Percentiles rank a stretch among this genome's conserved stretches.
phyloP scores from a whole-genome alignment of 1,284 basidiomycete genomes.

The Mycena sp. region DNA sequence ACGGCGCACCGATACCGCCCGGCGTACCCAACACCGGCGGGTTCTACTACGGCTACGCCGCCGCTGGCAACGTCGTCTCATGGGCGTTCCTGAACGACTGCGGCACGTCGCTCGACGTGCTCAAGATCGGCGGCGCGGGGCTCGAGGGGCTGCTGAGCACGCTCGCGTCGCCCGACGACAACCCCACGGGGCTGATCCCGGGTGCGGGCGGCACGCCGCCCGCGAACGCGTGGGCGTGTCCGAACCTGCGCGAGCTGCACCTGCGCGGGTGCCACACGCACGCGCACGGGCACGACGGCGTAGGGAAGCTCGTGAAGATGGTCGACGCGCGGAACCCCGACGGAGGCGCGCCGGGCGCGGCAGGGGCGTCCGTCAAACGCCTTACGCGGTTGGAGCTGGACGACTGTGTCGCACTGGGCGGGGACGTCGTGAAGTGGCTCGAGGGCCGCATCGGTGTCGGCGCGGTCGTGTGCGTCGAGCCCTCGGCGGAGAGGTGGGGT shows the following conservation, averaged over 20 bases:
- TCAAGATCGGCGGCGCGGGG: constrained; percentile 69
- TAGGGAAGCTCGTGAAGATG: constrained; percentile 62
- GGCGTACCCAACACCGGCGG: constrained; percentile 42
- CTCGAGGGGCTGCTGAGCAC: constrained; percentile 67
- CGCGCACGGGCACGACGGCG: constrained; percentile 18
- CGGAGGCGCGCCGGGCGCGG: constrained; percentile 39
- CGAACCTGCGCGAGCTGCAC: constrained; percentile 61
- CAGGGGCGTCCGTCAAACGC: constrained; percentile 51
- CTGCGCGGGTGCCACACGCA: constrained; percentile 70
- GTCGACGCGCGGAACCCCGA: constrained; percentile 73
- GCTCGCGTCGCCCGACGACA: constrained; percentile 52
- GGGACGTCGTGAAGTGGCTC: constrained; percentile 73
- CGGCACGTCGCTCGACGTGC: constrained; percentile 54
- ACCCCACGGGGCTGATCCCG: no score
- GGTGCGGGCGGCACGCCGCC: not conserved
- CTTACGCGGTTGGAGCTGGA: constrained; percentile 67
- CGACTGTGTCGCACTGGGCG: constrained; percentile 68
- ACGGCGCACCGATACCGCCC: constrained; percentile 43
- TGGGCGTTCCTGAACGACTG: constrained; percentile 61
- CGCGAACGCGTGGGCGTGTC: constrained; percentile 60
- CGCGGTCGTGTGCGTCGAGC: constrained; percentile 68
- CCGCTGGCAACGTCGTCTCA: constrained; percentile 48
- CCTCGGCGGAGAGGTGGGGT: constrained; percentile 49
- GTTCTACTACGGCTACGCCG: constrained; percentile 48
- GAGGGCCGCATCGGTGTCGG: constrained; percentile 56